phyloP scores from a whole-genome alignment of 1,284 basidiomycete species.

The Ustilago lituana region DNA sequence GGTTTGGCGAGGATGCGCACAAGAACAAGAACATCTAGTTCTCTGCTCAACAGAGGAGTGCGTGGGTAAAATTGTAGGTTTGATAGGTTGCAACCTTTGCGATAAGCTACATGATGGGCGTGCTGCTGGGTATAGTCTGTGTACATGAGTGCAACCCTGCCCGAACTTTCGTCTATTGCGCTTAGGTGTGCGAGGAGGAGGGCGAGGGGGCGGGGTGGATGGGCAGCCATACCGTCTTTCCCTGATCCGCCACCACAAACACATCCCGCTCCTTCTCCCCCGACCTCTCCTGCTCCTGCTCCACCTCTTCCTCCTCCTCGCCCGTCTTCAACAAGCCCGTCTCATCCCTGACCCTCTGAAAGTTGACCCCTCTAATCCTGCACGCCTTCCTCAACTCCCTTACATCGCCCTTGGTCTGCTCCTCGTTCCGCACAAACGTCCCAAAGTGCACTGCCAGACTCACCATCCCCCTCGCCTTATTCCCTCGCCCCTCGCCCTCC shows the following conservation, averaged over 20 bases:
- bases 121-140: too few relatives aligned
- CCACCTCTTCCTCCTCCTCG: constrained; percentile 1
- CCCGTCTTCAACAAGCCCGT: constrained; percentile 6
- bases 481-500: too few relatives aligned
- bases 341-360: constrained; percentile 20
- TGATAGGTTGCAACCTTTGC: too few relatives aligned
- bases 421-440: constrained; percentile 55
- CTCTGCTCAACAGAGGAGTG: too few relatives aligned
- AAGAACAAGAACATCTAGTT: constrained; percentile 42
- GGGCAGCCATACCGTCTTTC: constrained; percentile 54
- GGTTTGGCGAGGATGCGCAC: constrained; percentile 27
- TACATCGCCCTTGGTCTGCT: constrained; percentile 52
- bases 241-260: constrained; percentile 55
- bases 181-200: neutral
- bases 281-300: neutral
- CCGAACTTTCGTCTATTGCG: neutral
- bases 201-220: too few relatives aligned
- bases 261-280: constrained; percentile 24
- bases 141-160: too few relatives aligned
- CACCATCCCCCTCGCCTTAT: constrained; percentile 13
- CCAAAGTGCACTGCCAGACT: constrained; percentile 49
- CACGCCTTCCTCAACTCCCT: constrained; percentile 50
- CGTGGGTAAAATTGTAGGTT: too few relatives aligned
- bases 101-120: too few relatives aligned
- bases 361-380: constrained; percentile 11